Evolutionary conservation across 148 eudicot species (phyloP).

Genomic region (Arbutus unedo): DNA sequence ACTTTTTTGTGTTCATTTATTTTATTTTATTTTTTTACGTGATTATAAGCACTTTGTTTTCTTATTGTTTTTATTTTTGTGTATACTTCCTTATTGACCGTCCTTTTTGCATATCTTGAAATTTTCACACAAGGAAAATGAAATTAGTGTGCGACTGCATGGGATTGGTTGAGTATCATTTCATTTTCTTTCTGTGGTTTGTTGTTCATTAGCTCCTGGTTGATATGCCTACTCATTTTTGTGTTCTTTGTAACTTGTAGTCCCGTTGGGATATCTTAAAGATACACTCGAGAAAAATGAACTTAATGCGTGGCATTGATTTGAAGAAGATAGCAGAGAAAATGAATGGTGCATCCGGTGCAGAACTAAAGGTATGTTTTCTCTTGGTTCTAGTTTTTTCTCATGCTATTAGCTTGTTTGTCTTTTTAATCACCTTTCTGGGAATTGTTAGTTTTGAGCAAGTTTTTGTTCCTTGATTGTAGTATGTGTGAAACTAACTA

Average conservation of each 20-base stretch:
- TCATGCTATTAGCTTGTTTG: not conserved
- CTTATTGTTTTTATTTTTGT: too few relatives aligned
- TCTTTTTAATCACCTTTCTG: not conserved
- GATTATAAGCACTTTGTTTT: too few relatives aligned
- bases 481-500: not conserved
- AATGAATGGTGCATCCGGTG: slow-evolving; percentile 82
- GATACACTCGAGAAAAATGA: slow-evolving; percentile 69
- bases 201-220: not conserved
- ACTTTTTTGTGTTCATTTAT: not conserved
- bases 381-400: not conserved
- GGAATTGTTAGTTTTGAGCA: too few relatives aligned
- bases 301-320: slow-evolving; percentile 71
- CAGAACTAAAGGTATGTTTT: slow-evolving; percentile 61
- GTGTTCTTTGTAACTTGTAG: slow-evolving; percentile 24
- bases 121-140: too few relatives aligned
- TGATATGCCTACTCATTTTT: not conserved
- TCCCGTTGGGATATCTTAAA: slow-evolving; percentile 64
- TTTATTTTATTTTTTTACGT: too few relatives aligned
- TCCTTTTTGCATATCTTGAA: too few relatives aligned
- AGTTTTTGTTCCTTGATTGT: not conserved
- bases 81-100: too few relatives aligned
- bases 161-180: slow-evolving; percentile 1
- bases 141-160: not conserved
- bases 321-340: slow-evolving; percentile 79
- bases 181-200: not conserved